Evolutionary conservation across 2,329 filamentous ascomycete genomes (phyloP).

Genomic region (Xylariaceae sp.): DNA sequence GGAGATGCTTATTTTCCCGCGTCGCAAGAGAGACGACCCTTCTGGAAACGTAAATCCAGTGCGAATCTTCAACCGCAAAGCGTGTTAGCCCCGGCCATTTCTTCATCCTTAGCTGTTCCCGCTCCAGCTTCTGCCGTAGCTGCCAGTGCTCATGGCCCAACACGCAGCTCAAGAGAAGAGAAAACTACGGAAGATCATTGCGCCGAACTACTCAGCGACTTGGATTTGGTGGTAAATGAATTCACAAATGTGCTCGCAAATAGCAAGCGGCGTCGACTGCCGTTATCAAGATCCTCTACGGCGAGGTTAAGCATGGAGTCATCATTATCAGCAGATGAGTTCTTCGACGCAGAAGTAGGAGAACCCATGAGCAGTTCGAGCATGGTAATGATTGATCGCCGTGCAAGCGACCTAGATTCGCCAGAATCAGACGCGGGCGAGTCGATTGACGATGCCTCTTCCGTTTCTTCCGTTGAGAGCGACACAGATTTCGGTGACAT

Average conservation of each 20-base stretch:
- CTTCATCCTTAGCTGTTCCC: slow-evolving; percentile 43
- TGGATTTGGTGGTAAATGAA: slow-evolving; percentile 79
- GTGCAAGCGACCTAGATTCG: slow-evolving; percentile 67
- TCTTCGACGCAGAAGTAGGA: slow-evolving; percentile 84
- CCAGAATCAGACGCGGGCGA: slow-evolving; percentile 56
- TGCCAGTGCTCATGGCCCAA: slow-evolving; percentile 33
- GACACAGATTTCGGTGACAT: slow-evolving; percentile 54
- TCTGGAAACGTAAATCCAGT: slow-evolving; percentile 90
- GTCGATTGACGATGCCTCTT: slow-evolving; percentile 55
- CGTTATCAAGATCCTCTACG: slow-evolving; percentile 48
- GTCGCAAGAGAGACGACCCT: slow-evolving; percentile 62
- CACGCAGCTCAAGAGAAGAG: slow-evolving; percentile 48
- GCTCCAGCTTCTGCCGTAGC: slow-evolving; percentile 37
- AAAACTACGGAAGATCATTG: slow-evolving; percentile 77
- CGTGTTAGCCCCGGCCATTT: slow-evolving; percentile 37
- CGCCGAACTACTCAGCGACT: slow-evolving; percentile 75
- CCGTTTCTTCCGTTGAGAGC: slow-evolving; percentile 57
- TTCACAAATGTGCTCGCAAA: slow-evolving; percentile 75
- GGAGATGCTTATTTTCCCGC: slow-evolving; percentile 53
- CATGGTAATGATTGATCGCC: slow-evolving; percentile 69
- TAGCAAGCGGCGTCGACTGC: slow-evolving; percentile 73
- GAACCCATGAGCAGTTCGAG: slow-evolving; percentile 56
- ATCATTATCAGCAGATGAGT: slow-evolving; percentile 74
- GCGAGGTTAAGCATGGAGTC: slow-evolving; percentile 74
- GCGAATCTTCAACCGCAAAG: slow-evolving; percentile 43